Evolutionary conservation across 148 eudicot species (phyloP).

Genomic region (Silene uniflora): DNA sequence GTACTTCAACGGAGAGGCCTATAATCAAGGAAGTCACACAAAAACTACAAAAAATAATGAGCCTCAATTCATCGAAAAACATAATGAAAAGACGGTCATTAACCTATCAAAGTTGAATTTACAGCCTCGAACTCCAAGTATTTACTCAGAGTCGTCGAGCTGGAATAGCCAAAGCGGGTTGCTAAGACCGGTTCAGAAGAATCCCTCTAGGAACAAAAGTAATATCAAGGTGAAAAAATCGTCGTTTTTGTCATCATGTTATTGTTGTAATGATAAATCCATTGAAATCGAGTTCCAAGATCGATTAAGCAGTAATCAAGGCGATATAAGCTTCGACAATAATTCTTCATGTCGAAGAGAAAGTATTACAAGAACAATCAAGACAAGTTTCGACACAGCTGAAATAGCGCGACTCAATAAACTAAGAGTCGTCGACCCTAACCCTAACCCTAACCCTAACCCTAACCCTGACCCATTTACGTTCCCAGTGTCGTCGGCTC

Average conservation of each 20-base stretch:
- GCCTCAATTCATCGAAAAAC: slow-evolving; percentile 4
- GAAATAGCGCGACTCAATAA: slow-evolving; percentile 16
- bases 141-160: slow-evolving; percentile 56
- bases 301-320: neutral
- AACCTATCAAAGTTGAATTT: neutral
- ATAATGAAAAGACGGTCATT: neutral
- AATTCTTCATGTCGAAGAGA: neutral
- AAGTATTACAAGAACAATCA: neutral
- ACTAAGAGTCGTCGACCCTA: neutral
- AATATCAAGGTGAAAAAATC: slow-evolving; percentile 36
- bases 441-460: neutral
- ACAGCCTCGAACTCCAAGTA: slow-evolving; percentile 47
- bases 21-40: slow-evolving; percentile 16
- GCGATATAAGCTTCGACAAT: neutral
- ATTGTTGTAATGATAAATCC: slow-evolving; percentile 47
- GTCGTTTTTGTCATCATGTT: slow-evolving; percentile 34
- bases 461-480: slow-evolving; percentile 2
- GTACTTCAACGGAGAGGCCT: slow-evolving; percentile 46
- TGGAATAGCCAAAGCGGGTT: slow-evolving; percentile 60
- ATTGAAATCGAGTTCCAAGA: slow-evolving; percentile 30
- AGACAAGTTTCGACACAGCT: slow-evolving; percentile 19
- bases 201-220: slow-evolving; percentile 16
- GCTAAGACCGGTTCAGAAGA: slow-evolving; percentile 25
- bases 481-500: slow-evolving; percentile 1
- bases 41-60: slow-evolving; percentile 12